Base-by-base conservation (phyloP, 352 stramenopile species). In the Detonula confervacea region DNA sequence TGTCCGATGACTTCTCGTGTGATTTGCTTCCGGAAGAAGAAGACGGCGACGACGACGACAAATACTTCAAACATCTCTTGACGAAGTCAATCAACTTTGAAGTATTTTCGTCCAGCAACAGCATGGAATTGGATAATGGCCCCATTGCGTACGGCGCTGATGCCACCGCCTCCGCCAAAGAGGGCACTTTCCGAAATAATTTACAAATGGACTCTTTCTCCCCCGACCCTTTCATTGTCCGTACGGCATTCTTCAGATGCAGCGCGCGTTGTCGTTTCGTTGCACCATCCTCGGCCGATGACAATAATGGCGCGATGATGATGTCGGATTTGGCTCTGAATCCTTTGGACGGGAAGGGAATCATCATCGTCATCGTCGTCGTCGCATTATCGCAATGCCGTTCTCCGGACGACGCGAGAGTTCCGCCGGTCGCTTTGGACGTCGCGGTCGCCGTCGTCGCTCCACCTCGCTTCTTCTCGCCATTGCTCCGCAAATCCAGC, bases 41-140 rank as follows among this genome's bases (percentile, higher is more conserved):
- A n/a, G n/a, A n/a, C n/a, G n/a, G n/a, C 16, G 56, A 63, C 9
- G 30, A 57, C 16, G 62, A 72, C 12, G 69, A 64, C 24, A 77
- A 29, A 6, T 20, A 29, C 35, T 59, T 77, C 20, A 81, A 37
- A 33, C 73, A 81, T 46, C 33, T 18, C 25, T 76, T 75, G 1
- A 61, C 30, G 3, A 35, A 35, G 46, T 76, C 20, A 27, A 76
- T 72, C 1, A 81, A 14, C n/a, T 54, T 71, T 22, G 64, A 30
- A 7, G 30, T 24, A 57, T 81, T 72, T 47, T 81, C 73, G 33
- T 81, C 73, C n/a, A 81, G 24, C 12, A 73, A 1, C n/a, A 81
- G 47, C 33, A 42, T 52, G 0, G 42, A 67, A 37, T 16, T 22
- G 18, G 30, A 16, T 18, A 27, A 47, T 27, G 47, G 29, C 22